Conservation (phyloP, 257 asterid genomes). For the Lavandula angustifolia region DNA sequence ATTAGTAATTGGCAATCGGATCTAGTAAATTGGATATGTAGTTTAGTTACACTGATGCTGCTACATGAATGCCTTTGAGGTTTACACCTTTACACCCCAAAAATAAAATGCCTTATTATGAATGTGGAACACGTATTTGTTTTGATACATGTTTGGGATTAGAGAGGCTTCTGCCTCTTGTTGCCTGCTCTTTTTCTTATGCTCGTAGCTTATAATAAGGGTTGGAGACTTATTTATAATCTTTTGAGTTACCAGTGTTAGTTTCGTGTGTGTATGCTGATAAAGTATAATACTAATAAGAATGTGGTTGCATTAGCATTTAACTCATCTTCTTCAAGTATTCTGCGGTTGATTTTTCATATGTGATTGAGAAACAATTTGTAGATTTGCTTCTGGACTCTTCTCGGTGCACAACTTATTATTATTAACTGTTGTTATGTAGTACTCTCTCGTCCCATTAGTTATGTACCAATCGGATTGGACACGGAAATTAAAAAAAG, state of each 20-base stretch:
- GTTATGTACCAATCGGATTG: too few relatives aligned
- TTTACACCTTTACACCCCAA: slow-evolving; percentile 11
- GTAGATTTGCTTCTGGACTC: too few relatives aligned
- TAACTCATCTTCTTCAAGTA: background rate
- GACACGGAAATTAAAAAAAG: too few relatives aligned
- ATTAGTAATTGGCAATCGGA: slow-evolving; percentile 34
- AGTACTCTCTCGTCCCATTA: too few relatives aligned
- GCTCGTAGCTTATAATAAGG: background rate
- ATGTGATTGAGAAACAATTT: too few relatives aligned
- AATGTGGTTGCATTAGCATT: background rate
- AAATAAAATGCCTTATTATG: background rate
- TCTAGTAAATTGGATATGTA: slow-evolving; percentile 12
- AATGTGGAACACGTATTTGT: background rate
- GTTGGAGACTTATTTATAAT: background rate
- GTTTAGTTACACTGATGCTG: slow-evolving; percentile 7
- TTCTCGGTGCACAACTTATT: too few relatives aligned
- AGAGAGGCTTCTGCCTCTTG: background rate
- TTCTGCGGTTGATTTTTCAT: too few relatives aligned
- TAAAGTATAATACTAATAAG: background rate
- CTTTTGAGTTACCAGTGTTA: too few relatives aligned
- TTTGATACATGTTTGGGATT: background rate
- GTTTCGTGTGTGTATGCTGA: background rate
- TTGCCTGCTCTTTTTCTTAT: background rate
- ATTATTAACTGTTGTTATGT: too few relatives aligned
- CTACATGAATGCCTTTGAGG: slow-evolving; percentile 24